Evolutionary conservation across 2,329 filamentous ascomycete species (phyloP).

Genomic region (Pseudogymnoascus sp.): DNA sequence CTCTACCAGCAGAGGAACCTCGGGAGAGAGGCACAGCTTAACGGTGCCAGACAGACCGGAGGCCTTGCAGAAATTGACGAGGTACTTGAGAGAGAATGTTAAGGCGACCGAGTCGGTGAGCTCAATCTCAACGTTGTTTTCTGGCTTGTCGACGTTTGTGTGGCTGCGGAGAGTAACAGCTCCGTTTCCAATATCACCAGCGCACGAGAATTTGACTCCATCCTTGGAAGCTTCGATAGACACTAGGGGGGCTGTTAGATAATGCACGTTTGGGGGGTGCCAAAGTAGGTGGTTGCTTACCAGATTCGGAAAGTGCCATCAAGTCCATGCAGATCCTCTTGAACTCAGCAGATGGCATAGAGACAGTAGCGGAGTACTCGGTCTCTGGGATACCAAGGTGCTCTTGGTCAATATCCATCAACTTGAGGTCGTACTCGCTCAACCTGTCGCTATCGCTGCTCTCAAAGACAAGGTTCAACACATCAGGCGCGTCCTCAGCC

Average conservation of each 20-base stretch:
- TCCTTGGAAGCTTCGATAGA: constrained; percentile 95
- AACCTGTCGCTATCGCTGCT: constrained; percentile 79
- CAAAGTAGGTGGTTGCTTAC: constrained; percentile 44
- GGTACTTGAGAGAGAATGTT: constrained; percentile 98
- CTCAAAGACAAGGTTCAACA: constrained; percentile 93
- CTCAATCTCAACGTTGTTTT: constrained; percentile 78
- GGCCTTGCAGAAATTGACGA: constrained; percentile 99
- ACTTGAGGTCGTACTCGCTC: constrained; percentile 98
- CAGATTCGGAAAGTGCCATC: constrained; percentile 87
- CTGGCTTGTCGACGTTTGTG: constrained; percentile 81
- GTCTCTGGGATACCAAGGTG: constrained; percentile 97
- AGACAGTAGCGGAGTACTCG: constrained; percentile 89
- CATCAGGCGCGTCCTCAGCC: constrained; percentile 93
- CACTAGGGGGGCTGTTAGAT: constrained; percentile 46
- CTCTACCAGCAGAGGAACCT: constrained; percentile 93
- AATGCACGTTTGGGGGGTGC: neutral
- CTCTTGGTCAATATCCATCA: constrained; percentile 99
- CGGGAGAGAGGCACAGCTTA: constrained; percentile 88
- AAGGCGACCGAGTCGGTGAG: constrained; percentile 87
- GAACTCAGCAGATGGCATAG: constrained; percentile 85
- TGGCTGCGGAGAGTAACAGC: constrained; percentile 86
- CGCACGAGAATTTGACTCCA: constrained; percentile 88
- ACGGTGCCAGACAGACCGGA: constrained; percentile 73
- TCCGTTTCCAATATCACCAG: constrained; percentile 92
- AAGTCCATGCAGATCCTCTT: constrained; percentile 91